Evolutionary conservation across 2,329 filamentous ascomycete genomes (phyloP).

Genomic region (Curvularia sp.): DNA sequence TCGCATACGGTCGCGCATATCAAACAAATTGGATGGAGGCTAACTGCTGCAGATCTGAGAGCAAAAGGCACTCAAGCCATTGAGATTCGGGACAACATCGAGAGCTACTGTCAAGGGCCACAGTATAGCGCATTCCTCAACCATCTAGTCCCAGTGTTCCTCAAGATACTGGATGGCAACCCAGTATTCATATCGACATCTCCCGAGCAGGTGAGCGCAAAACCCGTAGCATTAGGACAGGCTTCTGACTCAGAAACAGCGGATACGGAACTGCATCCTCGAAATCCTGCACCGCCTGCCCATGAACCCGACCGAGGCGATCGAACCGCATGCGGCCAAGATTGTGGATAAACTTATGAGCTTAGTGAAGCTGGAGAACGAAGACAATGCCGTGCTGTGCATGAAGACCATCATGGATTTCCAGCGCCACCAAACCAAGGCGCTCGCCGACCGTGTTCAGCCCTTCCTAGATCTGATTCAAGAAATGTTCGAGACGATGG

Average conservation of each 20-base stretch:
- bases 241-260: slow-evolving; percentile 61
- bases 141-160: slow-evolving; percentile 87
- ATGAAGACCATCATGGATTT: slow-evolving; percentile 99
- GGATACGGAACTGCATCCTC: slow-evolving; percentile 86
- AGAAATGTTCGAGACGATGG: slow-evolving; percentile 95
- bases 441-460: slow-evolving; percentile 81
- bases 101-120: slow-evolving; percentile 80
- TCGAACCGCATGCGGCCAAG: slow-evolving; percentile 87
- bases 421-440: slow-evolving; percentile 88
- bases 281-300: slow-evolving; percentile 92
- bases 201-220: slow-evolving; percentile 75
- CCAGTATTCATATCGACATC: slow-evolving; percentile 92
- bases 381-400: slow-evolving; percentile 97
- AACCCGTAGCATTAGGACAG: slow-evolving; percentile 4
- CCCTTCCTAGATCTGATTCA: slow-evolving; percentile 89
- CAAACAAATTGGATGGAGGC: slow-evolving; percentile 8
- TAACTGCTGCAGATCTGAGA: slow-evolving; percentile 70
- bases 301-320: slow-evolving; percentile 74
- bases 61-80: slow-evolving; percentile 81
- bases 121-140: slow-evolving; percentile 83
- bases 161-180: slow-evolving; percentile 81
- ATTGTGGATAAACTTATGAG: slow-evolving; percentile 90
- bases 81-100: slow-evolving; percentile 88
- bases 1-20: slow-evolving; percentile 9
- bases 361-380: slow-evolving; percentile 89